These are phyloP conservation scores for Pseudonitzschia multiseries DNA, from an alignment of 108 stramenopile species.

Conservation along the genomic window DNA sequence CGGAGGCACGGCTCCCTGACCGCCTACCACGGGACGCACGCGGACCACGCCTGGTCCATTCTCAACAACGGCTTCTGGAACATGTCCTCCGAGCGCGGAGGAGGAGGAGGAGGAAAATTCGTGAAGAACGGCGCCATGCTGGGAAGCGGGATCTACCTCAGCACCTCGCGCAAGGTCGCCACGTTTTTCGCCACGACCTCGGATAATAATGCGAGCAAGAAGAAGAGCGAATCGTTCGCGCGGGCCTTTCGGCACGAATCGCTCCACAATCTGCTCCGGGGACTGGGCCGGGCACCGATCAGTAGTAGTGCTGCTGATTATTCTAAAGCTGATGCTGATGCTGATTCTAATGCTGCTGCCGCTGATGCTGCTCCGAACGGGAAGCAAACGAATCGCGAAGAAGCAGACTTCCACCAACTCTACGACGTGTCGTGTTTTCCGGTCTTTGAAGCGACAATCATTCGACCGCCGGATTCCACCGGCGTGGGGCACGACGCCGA, in stretches of 20 bases:
- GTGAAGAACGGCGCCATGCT: constrained; percentile 21
- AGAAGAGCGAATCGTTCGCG: neutral
- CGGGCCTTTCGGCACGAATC: neutral
- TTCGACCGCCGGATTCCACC: constrained; percentile 1
- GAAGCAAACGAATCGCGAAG: neutral
- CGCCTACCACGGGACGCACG: constrained; percentile 21
- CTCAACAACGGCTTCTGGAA: constrained; percentile 17
- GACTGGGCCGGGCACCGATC: neutral
- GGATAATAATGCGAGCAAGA: too few relatives aligned
- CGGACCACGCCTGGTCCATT: constrained; percentile 19
- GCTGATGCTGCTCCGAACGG: neutral
- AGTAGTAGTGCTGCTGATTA: neutral
- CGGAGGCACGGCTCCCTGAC: neutral
- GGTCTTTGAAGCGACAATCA: constrained; percentile 14
- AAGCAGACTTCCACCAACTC: neutral
- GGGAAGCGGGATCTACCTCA: constrained; percentile 17
- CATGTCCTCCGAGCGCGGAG: neutral
- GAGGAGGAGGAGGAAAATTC: neutral
- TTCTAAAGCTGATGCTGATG: neutral
- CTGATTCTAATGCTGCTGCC: neutral
- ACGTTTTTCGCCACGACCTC: constrained; percentile 13
- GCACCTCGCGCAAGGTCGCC: constrained; percentile 13
- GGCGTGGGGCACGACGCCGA: neutral
- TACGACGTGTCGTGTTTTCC: constrained; percentile 11
- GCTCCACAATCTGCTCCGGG: neutral